A percentile compares a stretch with the other conserved stretches of the same genome.
Evolutionary conservation across 2,329 filamentous ascomycete species (phyloP).

Genomic region (Microdochium bolleyi): DNA sequence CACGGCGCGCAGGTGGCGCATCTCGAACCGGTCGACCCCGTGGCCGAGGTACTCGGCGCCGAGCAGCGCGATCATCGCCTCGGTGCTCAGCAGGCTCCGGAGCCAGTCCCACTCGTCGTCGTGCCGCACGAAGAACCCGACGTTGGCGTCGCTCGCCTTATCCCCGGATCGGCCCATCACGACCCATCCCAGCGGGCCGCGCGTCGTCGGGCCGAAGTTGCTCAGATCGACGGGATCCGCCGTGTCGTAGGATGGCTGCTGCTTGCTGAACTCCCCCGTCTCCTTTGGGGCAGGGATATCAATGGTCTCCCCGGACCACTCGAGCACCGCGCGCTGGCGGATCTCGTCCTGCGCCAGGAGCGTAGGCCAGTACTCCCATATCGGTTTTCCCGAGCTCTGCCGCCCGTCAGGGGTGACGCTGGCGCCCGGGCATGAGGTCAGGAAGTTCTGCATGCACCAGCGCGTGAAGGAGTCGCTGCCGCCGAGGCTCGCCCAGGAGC

Average conservation of each 20-base stretch:
- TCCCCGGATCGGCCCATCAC: constrained; percentile 17
- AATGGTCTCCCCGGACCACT: background rate
- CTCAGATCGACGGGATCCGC: constrained; percentile 2
- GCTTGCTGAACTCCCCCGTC: background rate
- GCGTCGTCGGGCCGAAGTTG: constrained; percentile 10
- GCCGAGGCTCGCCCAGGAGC: background rate
- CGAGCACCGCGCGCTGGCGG: background rate
- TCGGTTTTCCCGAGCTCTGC: background rate
- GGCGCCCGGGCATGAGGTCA: background rate
- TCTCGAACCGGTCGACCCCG: constrained; percentile 15
- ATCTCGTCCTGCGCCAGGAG: background rate
- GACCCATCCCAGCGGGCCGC: constrained; percentile 5
- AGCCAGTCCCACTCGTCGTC: constrained; percentile 30
- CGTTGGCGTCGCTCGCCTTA: constrained; percentile 26
- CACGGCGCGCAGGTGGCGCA: constrained; percentile 9
- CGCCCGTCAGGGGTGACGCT: background rate
- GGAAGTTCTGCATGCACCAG: constrained; percentile 1
- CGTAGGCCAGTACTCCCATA: background rate
- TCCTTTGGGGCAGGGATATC: background rate
- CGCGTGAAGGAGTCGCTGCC: background rate
- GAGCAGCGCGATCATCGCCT: constrained; percentile 15
- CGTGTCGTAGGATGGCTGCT: constrained; percentile 3
- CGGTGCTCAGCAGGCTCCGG: constrained; percentile 12
- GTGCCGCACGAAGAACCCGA: constrained; percentile 29
- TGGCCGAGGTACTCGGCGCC: constrained; percentile 15